These are phyloP conservation scores for Vanderwaltozyma polyspora DNA, from an alignment of 805 yeast genomes.

Conservation along the genomic window DNA sequence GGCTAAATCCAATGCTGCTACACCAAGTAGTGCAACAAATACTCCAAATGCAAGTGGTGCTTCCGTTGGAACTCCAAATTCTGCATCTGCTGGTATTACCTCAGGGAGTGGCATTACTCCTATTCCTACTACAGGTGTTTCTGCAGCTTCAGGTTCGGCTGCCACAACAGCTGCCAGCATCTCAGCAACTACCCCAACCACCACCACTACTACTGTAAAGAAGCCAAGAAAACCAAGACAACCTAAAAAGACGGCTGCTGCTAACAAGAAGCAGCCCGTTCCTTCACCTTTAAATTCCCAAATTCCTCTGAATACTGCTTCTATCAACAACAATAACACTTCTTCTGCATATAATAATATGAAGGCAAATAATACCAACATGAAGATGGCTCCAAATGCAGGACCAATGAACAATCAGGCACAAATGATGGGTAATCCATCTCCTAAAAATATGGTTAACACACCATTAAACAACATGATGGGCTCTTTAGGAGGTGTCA, in stretches of 20 bases:
- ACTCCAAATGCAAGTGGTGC: conserved; percentile 4
- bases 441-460: conserved; percentile 15
- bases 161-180: conserved; percentile 9
- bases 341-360: no score
- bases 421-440: conserved; percentile 11
- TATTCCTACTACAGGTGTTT: conserved; percentile 6
- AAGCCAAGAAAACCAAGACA: conserved; percentile 23
- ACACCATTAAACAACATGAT: conserved; percentile 15
- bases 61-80: no score
- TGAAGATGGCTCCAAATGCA: no score
- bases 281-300: conserved; percentile 4
- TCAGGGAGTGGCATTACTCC: no score
- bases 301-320: no score
- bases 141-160: conserved; percentile 4
- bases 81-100: no score
- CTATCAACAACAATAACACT: no score
- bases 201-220: conserved; percentile 12
- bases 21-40: conserved; percentile 9
- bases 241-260: conserved; percentile 6
- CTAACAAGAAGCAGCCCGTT: conserved; percentile 1
- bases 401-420: conserved; percentile 6
- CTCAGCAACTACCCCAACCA: conserved; percentile 6
- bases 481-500: neutral
- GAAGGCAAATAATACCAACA: no score
- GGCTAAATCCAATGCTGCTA: conserved; percentile 9